Conservation (phyloP, 2,329 filamentous ascomycete genomes). For the Whalleya microplaca region DNA sequence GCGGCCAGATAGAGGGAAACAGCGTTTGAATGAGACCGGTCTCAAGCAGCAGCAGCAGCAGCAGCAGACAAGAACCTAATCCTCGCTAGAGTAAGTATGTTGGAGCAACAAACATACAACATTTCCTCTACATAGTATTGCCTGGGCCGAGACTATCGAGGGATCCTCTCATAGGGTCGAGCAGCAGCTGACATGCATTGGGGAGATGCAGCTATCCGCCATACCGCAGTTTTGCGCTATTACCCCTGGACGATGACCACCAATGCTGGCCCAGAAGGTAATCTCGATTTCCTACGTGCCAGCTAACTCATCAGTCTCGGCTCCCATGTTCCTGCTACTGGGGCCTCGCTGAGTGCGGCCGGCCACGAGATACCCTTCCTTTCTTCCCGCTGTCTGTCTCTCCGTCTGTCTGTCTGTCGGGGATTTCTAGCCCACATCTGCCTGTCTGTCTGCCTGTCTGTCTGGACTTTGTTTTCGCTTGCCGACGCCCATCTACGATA, state of each 20-base stretch:
- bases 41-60: no score
- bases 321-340: conserved; percentile 1
- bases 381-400: not conserved
- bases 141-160: conserved; percentile 3
- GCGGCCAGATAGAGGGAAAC: not conserved
- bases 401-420: not conserved
- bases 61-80: not conserved
- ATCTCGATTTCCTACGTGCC: not conserved
- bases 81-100: not conserved
- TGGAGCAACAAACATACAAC: conserved; percentile 4
- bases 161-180: conserved; percentile 12
- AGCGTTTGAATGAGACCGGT: conserved; percentile 13
- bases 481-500: not conserved
- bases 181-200: conserved; percentile 22
- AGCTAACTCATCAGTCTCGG: no score
- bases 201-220: conserved; percentile 20
- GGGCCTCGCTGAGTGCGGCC: not conserved
- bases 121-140: conserved; percentile 7
- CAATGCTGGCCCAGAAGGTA: not conserved
- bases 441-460: no score
- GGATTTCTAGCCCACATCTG: no score
- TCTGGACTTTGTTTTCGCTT: not conserved
- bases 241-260: conserved; percentile 1
- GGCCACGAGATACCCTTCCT: not conserved
- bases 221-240: conserved; percentile 2